A percentile compares a stretch with the other conserved stretches of the same genome.
These are phyloP conservation scores for Solanum peruvianum DNA, from an alignment of 257 asterid genomes.

Conservation along the genomic window DNA sequence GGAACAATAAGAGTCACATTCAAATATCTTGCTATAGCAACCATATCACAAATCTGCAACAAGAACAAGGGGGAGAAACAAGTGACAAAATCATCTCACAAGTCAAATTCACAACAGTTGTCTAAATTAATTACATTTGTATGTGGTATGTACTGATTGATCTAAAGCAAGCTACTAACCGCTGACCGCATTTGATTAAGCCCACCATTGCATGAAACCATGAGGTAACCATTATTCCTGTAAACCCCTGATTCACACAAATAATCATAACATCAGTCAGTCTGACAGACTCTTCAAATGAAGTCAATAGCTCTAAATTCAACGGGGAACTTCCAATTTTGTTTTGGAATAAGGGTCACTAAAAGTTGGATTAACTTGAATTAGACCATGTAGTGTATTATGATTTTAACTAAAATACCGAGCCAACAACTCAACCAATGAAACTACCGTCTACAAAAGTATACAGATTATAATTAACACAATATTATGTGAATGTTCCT, in stretches of 20 bases:
- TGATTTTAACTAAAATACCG: neutral
- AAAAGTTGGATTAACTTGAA: neutral
- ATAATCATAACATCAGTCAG: neutral
- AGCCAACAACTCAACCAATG: neutral
- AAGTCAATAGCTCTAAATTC: neutral
- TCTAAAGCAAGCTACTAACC: conserved; percentile 22
- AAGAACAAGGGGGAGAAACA: neutral
- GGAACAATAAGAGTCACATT: conserved; percentile 59
- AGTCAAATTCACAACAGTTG: neutral
- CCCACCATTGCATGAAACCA: conserved; percentile 77
- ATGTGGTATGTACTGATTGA: neutral
- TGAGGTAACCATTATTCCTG: conserved; percentile 54
- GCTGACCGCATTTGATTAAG: conserved; percentile 80
- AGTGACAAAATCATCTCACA: neutral
- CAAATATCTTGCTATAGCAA: conserved; percentile 51
- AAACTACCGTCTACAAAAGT: neutral
- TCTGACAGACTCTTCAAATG: neutral
- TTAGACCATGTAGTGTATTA: neutral
- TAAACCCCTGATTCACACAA: conserved; percentile 35
- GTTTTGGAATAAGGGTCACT: neutral
- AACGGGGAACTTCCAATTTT: neutral
- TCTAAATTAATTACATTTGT: neutral
- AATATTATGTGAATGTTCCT: neutral
- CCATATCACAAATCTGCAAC: conserved; percentile 73
- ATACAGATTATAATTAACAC: neutral